Base-by-base conservation (phyloP, 257 asterid genomes). In the Fraxinus cuspidata region DNA sequence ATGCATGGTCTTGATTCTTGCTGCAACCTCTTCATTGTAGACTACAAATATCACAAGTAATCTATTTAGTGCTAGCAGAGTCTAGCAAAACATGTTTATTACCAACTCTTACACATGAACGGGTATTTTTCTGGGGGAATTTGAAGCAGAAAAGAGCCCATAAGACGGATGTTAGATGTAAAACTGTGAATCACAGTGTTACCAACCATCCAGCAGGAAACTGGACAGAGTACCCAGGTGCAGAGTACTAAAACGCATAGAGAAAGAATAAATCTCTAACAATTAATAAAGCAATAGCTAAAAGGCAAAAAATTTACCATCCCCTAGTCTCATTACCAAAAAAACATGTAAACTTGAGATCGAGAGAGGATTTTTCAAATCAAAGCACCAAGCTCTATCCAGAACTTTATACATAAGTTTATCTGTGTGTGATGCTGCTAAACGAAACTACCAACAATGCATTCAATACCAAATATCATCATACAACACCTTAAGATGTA, bases 201-300 rank as follows among this genome's bases (percentile, higher is more conserved):
- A 77, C 12, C 76, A 71, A 53, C n/a, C 34, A 35, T 35, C 51
- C 18, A 34, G 47, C 64, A 27, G 18, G 34, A 56, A 76, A 31
- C 32, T 18, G 38, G 40, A 38, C 29, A 65, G 58, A n/a, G 49
- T 77, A 25, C 64, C 40, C 23, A 78, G 58, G 77, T 40, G 74
- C 42, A 73, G 65, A 64, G 34, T 29, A n/a, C 47, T 18, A 49
- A 70, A 25, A 47, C 7, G 0, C 27, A 2, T 56, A 5, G 65
- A 56, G 27, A 7, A 56, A 56, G 25, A 56, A 56, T 19, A 56
- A 6, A 7, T 7, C 7, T 56, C 65, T 56, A 56, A 56, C 10
- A n/a, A 35, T 40, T 66, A 15, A 2, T n/a, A 42, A 28, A 38
- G 29, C 49, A 42, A 60, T 53, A 12, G 11, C 12, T 34, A 47